These are phyloP conservation scores for Trametes cubensis DNA, from an alignment of 768 basidiomycete genomes.

Conservation along the genomic window DNA sequence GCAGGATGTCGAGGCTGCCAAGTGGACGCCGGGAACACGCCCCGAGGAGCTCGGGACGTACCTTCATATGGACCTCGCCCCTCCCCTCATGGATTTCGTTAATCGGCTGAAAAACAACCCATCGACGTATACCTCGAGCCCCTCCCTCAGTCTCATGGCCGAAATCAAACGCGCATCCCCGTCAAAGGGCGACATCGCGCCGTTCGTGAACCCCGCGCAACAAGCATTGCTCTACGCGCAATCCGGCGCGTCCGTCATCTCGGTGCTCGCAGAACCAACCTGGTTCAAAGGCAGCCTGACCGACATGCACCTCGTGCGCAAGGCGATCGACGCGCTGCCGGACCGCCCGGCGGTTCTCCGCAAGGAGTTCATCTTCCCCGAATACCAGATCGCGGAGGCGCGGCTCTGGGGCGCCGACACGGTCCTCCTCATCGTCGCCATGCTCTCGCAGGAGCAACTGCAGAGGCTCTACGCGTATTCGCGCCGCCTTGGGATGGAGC, in stretches of 20 bases:
- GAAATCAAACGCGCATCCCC: slow-evolving; percentile 98
- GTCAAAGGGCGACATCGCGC: slow-evolving; percentile 91
- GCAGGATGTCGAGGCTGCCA: slow-evolving; percentile 76
- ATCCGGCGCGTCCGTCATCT: slow-evolving; percentile 90
- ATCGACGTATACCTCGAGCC: slow-evolving; percentile 39
- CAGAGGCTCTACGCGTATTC: slow-evolving; percentile 76
- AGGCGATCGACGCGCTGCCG: slow-evolving; percentile 79
- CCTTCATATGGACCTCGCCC: slow-evolving; percentile 81
- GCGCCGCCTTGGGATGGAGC: slow-evolving; percentile 83
- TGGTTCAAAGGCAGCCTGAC: slow-evolving; percentile 96
- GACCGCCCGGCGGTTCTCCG: slow-evolving; percentile 94
- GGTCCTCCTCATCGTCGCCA: slow-evolving; percentile 94
- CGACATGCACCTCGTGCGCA: slow-evolving; percentile 90
- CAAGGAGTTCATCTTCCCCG: slow-evolving; percentile 95
- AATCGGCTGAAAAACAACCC: slow-evolving; percentile 55
- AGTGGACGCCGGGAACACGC: slow-evolving; percentile 76
- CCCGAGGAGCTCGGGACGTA: slow-evolving; percentile 73
- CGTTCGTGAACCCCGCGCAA: slow-evolving; percentile 76
- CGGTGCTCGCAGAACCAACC: slow-evolving; percentile 96
- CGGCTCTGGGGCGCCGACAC: slow-evolving; percentile 96
- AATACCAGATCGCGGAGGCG: slow-evolving; percentile 94
- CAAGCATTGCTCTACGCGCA: slow-evolving; percentile 92
- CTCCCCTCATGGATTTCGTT: slow-evolving; percentile 76
- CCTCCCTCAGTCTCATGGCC: slow-evolving; percentile 61
- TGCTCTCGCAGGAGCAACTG: slow-evolving; percentile 75